These are phyloP conservation scores for Hymenoscyphus repandus DNA, from an alignment of 2,329 filamentous ascomycete genomes.

Conservation along the genomic window DNA sequence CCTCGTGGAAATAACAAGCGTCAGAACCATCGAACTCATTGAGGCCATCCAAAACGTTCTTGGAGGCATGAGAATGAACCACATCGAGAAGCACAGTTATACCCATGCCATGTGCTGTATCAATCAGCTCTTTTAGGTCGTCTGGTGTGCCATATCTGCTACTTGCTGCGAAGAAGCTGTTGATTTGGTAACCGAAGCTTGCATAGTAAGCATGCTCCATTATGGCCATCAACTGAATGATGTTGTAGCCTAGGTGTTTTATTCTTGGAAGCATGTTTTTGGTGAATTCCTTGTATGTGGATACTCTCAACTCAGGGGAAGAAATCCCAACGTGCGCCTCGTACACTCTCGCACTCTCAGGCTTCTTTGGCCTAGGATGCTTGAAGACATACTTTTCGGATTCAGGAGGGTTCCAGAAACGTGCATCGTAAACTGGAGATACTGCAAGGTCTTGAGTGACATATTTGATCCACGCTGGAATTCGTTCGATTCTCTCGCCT, in stretches of 20 bases:
- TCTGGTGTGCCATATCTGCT: constrained; percentile 92
- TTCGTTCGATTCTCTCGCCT: constrained; percentile 76
- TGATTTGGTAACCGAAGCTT: constrained; percentile 97
- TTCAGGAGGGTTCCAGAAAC: constrained; percentile 91
- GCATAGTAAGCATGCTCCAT: constrained; percentile 99
- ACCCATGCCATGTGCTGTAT: constrained; percentile 87
- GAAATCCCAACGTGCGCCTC: constrained; percentile 99
- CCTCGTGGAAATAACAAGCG: constrained; percentile 92
- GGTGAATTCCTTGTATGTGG: constrained; percentile 97
- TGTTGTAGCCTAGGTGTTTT: constrained; percentile 86
- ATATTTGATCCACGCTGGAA: constrained; percentile 96
- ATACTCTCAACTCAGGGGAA: constrained; percentile 79
- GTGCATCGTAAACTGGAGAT: constrained; percentile 88
- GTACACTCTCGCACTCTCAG: constrained; percentile 83
- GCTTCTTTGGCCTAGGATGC: constrained; percentile 75
- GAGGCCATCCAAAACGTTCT: constrained; percentile 91
- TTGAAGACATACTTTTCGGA: constrained; percentile 78
- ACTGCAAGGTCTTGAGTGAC: constrained; percentile 89
- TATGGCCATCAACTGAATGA: constrained; percentile 96
- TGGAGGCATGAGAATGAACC: constrained; percentile 95
- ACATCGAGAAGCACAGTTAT: constrained; percentile 90
- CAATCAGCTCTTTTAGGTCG: constrained; percentile 92
- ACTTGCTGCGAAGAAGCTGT: constrained; percentile 97
- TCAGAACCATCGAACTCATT: constrained; percentile 96
- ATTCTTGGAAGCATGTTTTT: constrained; percentile 87